A percentile compares a stretch with the other conserved stretches of the same genome.
These are phyloP conservation scores for Drechslera avenae DNA, from an alignment of 2,329 filamentous ascomycete species.

Conservation along the genomic window DNA sequence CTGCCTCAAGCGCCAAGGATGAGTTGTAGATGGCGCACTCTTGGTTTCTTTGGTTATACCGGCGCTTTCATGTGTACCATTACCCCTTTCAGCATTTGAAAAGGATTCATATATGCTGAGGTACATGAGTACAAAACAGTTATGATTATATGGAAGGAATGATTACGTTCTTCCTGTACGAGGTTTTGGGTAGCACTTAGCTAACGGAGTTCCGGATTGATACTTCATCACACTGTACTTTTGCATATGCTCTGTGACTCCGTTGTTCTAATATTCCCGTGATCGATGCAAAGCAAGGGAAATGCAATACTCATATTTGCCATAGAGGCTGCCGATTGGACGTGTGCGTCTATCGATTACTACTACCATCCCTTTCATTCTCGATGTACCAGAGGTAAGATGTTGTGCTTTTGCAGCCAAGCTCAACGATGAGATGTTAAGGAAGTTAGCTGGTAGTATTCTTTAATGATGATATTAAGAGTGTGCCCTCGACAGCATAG, in stretches of 20 bases:
- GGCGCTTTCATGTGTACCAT: constrained; percentile 22
- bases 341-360: too few relatives aligned
- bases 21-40: constrained; percentile 68
- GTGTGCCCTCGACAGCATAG: too few relatives aligned
- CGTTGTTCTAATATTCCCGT: not conserved
- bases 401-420: too few relatives aligned
- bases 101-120: constrained; percentile 16
- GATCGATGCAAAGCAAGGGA: not conserved
- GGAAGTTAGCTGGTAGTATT: too few relatives aligned
- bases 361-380: too few relatives aligned
- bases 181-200: constrained; percentile 31
- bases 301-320: too few relatives aligned
- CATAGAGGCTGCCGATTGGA: too few relatives aligned
- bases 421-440: too few relatives aligned
- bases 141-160: constrained; percentile 28
- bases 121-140: constrained; percentile 34
- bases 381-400: too few relatives aligned
- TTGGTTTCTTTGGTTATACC: constrained; percentile 20
- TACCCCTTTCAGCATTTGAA: constrained; percentile 30
- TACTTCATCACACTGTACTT: constrained; percentile 14
- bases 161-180: constrained; percentile 11
- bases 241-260: not conserved
- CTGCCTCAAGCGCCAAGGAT: constrained; percentile 60
- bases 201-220: constrained; percentile 36
- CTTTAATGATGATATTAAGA: too few relatives aligned